Evolutionary conservation across 768 basidiomycete genomes (phyloP), one percentile per base, ranked within the genome.

Genomic region (Coprinopsis sp.): DNA sequence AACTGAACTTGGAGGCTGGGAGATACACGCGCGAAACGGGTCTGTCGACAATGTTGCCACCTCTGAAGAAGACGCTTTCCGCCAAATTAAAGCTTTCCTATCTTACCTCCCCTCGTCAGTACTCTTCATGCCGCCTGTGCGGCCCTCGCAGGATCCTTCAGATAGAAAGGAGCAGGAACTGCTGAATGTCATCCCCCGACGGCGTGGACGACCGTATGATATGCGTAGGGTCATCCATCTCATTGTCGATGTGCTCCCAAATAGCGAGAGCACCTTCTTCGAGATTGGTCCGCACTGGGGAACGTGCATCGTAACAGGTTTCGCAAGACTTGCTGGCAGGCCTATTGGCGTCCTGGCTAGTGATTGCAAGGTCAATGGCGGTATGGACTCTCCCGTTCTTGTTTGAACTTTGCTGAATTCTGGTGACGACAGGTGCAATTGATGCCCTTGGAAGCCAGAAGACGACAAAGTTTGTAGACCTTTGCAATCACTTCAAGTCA

Each of bases 401-500:
- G 38, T 23, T 18, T 10, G 25, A 27, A 19, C 33, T 37, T 7
- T 16, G 12, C 25, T 13, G 16, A 1, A 33, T 33, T 28, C 33
- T 12, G 11, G 33, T 27, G 18, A 44, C 22, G 24, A 4, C 31
- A 70, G 69, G 69, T 46, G 69, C 66, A 1, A 67, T 70, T 27
- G 67, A 68, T 51, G 67, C 69, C 0, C 49, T 67, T 16, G 69
- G 67, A 6, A 66, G 65, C 46, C 69, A 69, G 48, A 71, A 71
- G 38, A 60, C 64, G n/a, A 54, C 66, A 1, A 58, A 66, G 37
- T 71, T 71, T 44, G 51, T 60, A 6, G 68, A 56, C 22, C 54
- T 71, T n/a, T 71, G 69, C 51, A 62, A 69, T 46, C 69, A 71
- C 41, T 70, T 71, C 37, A 59, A 67, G 69, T 71, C 47, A 19